Conservation (phyloP, 202 grass and related monocot species). For the Setaria viridis region DNA sequence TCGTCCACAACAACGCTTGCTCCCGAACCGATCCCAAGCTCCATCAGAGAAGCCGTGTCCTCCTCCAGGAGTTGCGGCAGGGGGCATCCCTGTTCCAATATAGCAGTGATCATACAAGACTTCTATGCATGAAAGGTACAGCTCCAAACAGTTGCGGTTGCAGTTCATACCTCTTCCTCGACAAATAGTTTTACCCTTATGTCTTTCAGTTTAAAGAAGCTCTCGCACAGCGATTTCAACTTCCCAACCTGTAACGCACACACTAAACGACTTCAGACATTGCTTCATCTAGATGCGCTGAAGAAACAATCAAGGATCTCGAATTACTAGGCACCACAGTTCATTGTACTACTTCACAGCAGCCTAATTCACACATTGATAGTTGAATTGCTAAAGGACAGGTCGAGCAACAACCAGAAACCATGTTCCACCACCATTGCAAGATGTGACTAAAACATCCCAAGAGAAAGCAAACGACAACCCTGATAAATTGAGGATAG, state of each 20-base stretch:
- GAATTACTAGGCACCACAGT: not conserved
- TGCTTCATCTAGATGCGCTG: not conserved
- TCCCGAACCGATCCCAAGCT: constrained; percentile 70
- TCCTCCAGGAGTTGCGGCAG: constrained; percentile 74
- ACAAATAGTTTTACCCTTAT: constrained; percentile 78
- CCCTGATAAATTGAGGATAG: not conserved
- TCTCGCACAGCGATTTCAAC: constrained; percentile 81
- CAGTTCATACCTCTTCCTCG: constrained; percentile 75
- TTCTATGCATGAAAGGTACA: not conserved
- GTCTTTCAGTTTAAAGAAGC: constrained; percentile 93
- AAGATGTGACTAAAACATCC: not conserved
- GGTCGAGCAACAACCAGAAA: not conserved
- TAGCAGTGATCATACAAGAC: not conserved
- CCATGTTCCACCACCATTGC: not conserved
- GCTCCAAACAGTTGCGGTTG: not conserved
- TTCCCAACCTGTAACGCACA: constrained; percentile 66
- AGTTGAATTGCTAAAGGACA: constrained; percentile 20
- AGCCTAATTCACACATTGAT: constrained; percentile 19
- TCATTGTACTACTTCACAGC: no score
- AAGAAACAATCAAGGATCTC: not conserved
- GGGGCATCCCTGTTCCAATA: constrained; percentile 64
- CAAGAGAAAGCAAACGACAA: not conserved
- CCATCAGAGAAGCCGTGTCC: constrained; percentile 75
- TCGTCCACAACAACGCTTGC: constrained; percentile 81
- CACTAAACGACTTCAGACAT: not conserved